Evolutionary conservation across 768 basidiomycete genomes (phyloP), one percentile per base, ranked within the genome.

Genomic region (Podaxis mareebaensis): DNA sequence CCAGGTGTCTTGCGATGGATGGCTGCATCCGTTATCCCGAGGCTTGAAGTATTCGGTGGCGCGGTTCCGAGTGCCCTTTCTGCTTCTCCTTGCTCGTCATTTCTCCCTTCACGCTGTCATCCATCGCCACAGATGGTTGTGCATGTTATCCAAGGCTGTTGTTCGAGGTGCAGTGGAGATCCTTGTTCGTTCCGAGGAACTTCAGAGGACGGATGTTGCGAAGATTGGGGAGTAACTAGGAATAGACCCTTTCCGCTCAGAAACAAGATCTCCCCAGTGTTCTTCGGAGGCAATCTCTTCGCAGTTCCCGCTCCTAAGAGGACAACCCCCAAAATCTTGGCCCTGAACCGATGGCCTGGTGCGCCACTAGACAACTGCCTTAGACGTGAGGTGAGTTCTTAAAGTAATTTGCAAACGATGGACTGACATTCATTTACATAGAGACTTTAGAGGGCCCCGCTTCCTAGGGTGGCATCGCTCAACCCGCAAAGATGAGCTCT

Each of bases 1-100:
- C 53, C 61, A 30, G 53, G 61, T 22, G n/a, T 62, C 61, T 62
- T 62, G 61, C 61, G 61, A 62, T 62, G 61, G 61, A 62, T 62
- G 61, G 61, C 61, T 62, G 53, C 61, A 46, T 54, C 53, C 61
- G 61, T 55, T 62, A 62, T 48, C 53, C 53, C 12, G 22, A 36
- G 28, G 53, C n/a, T 48, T 62, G 53, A 56, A 55, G 30, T 24
- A 22, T 61, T 40, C 53, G 55, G 30, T 48, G 30, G 53, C 33
- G 30, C 26, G 33, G 44, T 46, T 26, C 33, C 26, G 12, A 20
- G n/a, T 2, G 20, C 22, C 11, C 10, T 53, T 24, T 38, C 15
- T 17, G n/a, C 17, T 30, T 49, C 52, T 38, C 20, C 36, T 39
- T 30, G 38, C 20, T 36, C 49, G 10, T 12, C 10, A 6, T 52